Base-by-base conservation (phyloP, 306 rosid genomes). In the Vigna reflexopilosa region DNA sequence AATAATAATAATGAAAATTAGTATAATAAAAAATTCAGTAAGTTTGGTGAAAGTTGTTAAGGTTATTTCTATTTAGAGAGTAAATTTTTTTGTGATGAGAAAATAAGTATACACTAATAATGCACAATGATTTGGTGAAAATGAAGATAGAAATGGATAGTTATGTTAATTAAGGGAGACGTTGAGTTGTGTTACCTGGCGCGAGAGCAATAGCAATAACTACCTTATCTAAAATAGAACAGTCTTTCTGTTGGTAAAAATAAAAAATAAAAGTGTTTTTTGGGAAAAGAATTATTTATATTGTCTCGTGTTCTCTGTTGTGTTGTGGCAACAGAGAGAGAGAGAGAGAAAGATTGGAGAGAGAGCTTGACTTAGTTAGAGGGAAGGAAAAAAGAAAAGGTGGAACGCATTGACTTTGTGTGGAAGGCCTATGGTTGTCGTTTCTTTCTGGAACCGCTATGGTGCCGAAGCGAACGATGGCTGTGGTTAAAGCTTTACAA, bases 211-310 rank as follows among this genome's bases (percentile, higher is more conserved):
- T 55, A 77, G 59, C 69, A 44, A 17, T 36, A 57, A 50, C 70
- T 61, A 63, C 57, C 68, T 0, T 44, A 54, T 63, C 83, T 26
- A 80, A 80, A 80, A 80, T 52, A 63, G 73, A 73, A 63, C 14
- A 36, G 34, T 14, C 44, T 12, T 59, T 78, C 28, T 49, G 34
- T 70, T 55, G 9, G 58, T 56, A 42, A 50, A 34, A 48, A 22
- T 22, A 22, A 22, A 38, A 36, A 32, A 48, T 24, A 36, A 51
- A 63, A 63, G 10, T 32, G 64, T 13, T 20, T 56, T 2, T 0
- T 34, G 6, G 10, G 30, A 22, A 63, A 26, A 0, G 28, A 47
- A 74, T 45, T 58, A 51, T 47, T 12, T 45, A 45, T 49, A 49
- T 55, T 55, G 30, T 55, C 7, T 55, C 28, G 20, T 20, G 1